Evolutionary conservation across 768 basidiomycete genomes (phyloP).

Genomic region (Agrocybe chaxingu): DNA sequence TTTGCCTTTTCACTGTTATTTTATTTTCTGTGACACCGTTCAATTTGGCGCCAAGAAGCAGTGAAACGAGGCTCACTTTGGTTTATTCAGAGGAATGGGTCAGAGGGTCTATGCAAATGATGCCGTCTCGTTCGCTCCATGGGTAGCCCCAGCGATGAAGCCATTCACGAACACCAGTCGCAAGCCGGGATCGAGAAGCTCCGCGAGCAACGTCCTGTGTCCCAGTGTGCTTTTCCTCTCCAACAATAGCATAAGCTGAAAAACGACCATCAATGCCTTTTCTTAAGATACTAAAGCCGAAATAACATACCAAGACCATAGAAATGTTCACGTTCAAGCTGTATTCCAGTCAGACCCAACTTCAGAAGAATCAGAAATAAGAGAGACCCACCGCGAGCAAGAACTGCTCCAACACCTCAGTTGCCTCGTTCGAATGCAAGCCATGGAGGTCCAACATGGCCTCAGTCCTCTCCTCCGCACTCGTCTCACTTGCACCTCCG

Average conservation of each 20-base stretch:
- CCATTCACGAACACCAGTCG: conserved; percentile 87
- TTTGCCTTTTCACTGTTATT: too few species aligned
- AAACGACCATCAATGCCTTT: conserved; percentile 3
- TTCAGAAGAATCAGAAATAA: conserved; percentile 1
- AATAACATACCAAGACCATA: conserved; percentile 70
- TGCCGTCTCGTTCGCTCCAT: conserved; percentile 90
- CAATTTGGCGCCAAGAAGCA: too few species aligned
- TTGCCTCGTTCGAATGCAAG: conserved; percentile 89
- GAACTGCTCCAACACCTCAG: conserved; percentile 87
- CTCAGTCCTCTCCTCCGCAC: conserved; percentile 89
- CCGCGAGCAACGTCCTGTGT: conserved; percentile 83
- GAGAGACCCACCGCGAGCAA: conserved; percentile 69
- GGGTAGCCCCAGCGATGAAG: conserved; percentile 94
- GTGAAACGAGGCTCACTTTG: neutral
- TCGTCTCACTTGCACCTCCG: conserved; percentile 48
- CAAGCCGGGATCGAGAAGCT: conserved; percentile 78
- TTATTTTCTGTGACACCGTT: too few species aligned
- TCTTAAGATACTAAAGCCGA: conserved; percentile 2
- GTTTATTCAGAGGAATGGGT: conserved; percentile 59
- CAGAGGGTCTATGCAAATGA: conserved; percentile 83
- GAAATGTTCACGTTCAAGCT: conserved; percentile 88
- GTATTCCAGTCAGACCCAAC: neutral
- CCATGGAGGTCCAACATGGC: conserved; percentile 88
- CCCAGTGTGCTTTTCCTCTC: conserved; percentile 95
- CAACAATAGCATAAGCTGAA: conserved; percentile 83